Evolutionary conservation across 1,284 basidiomycete species (phyloP), one percentile per base, ranked within the genome.

Genomic region (Heterobasidion parviporum): DNA sequence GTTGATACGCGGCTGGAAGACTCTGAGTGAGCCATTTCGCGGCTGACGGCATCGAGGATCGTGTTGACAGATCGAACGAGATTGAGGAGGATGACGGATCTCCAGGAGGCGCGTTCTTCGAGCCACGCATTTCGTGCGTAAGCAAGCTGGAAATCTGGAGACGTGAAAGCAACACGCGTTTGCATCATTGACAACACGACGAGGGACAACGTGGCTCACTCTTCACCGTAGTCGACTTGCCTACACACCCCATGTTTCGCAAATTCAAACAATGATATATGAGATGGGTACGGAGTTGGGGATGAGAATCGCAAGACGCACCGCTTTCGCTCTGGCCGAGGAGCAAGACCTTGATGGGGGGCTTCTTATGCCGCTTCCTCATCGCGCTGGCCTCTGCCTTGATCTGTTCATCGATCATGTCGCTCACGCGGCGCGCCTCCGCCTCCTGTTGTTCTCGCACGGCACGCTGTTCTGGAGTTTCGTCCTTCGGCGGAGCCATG

Each of bases 301-400:
- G 50, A 36, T 2, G 3, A 32, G 32, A 18, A 16, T 38, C 14
- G 38, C 34, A 50, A 51, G 44, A 71, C 76, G 57, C 60, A 78
- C 86, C 86, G 62, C 84, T 86, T 70, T 88, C 85, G 61, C 84
- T 85, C 68, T 89, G 86, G 10, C 86, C 85, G 6, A 87, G 72
- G 8, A 87, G 63, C 4, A 87, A 64, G 8, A 87, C 76, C 60
- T 80, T 80, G 35, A 87, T 76, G 1, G 76, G 66, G 44, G 69
- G 64, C 60, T 76, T 78, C 60, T 77, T 70, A 4, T n/a, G 38
- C 38, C n/a, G 26, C 64, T 77, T 79, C 71, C 75, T 82, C 63
- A 79, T 61, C 7, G 73, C 70, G 2, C 64, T 73, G 54, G 67
- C 72, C 59, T 83, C 82, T 41, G 64, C 70, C 57, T 75, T 80